Evolutionary conservation across 345 rosid genomes (phyloP), one percentile per base, ranked within the genome.

Genomic region (Sonneratia caseolaris): DNA sequence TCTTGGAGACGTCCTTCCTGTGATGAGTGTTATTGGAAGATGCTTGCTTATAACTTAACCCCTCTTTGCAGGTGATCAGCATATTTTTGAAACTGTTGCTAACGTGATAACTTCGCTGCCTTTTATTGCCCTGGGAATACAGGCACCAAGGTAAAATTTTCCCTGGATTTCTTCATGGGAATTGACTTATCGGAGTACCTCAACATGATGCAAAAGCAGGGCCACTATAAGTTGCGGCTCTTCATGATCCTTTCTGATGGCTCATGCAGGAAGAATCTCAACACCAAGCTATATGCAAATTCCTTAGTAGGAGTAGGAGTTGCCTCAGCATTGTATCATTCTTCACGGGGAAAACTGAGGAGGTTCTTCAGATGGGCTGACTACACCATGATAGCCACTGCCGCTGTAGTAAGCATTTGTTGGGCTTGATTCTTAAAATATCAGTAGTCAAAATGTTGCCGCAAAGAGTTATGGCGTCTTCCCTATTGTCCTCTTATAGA

Each of bases 31-130:
- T 42, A 42, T 42, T 1, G 37, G 16, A 7, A 64, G 48, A 15
- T 68, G 70, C 70, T 35, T 55, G 27, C 67, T 37, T 32, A 65
- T 8, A 14, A 16, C 13, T 66, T 53, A 57, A 62, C 11, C 45
- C 22, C 8, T 42, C 71, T 79, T 71, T 22, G 69, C 59, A 95
- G 97, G 99, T 57, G 99, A 95, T 78, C 81, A 67, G 71, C 77
- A 80, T 77, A 61, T 88, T 68, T 74, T 86, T 3, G 97, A 95
- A 85, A 87, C 78, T 16, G 85, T 79, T 74, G 97, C 91, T 21
- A 95, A 92, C 77, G 97, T 92, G 57, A 75, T 89, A 61, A 95
- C 99, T 22, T 95, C 99, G 9, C 87, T 95, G 78, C 99, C 99
- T 73, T 95, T 95, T 82, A 82, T 95, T 62, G 79, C 79, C 59